Evolutionary conservation across 495 filamentous ascomycete species (phyloP), one percentile per base, ranked within the genome.

Genomic region (Zalerion maritima): DNA sequence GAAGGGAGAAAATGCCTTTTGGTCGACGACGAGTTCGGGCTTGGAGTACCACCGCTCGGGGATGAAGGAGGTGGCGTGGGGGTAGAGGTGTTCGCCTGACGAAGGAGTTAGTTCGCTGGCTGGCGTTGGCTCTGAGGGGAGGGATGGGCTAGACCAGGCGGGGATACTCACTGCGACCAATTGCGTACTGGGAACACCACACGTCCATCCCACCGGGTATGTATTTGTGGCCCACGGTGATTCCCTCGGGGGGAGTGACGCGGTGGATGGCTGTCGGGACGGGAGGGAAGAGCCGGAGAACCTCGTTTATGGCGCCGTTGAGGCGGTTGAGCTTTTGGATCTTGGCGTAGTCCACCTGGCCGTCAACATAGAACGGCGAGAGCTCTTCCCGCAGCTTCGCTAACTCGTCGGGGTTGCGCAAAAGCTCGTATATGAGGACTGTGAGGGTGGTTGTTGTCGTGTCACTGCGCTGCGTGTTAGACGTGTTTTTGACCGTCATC

Each of bases 271-370:
- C 49, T 14, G 49, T 46, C 5, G 55, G 43, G 2, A 47, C 48
- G 3, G 59, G 47, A 2, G 62, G 59, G 35, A 53, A 49, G 14
- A 67, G 43, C 4, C 62, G 53, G 17, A 69, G 34, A 2, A 54
- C 45, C 38, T 71, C 64, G 31, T 69, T 50, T n/a, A 61, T 57
- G 13, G 42, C 34, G 9, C 41, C 54, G 23, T 46, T 40, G 2
- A 54, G 34, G 27, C 47, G 46, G 3, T 37, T 31, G 6, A 45
- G 29, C 18, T 36, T 25, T 14, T 51, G 40, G 8, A 46, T 26
- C 8, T 38, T 40, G 0, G 31, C 24, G 15, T 54, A 39, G 5
- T 40, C 28, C 0, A 27, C 23, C 1, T 32, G 22, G 24, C 38
- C 31, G 18, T n/a, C 8, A 28, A 14, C 24, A 14, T 18, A 26